Conservation (phyloP, 2,329 filamentous ascomycete species). For the Scytalidium sp. region DNA sequence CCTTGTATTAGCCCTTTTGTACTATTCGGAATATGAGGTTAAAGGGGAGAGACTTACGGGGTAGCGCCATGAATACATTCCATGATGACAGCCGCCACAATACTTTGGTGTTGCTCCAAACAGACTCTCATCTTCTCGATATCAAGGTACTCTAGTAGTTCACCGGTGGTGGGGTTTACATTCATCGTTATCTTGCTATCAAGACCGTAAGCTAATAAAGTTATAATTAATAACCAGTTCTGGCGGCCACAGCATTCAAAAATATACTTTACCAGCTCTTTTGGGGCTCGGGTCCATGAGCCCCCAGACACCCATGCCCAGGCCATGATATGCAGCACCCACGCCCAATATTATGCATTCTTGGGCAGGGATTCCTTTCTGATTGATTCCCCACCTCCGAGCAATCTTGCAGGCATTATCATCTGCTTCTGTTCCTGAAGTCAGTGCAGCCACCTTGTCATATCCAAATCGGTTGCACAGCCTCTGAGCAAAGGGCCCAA, state of each 20-base stretch:
- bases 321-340: conserved; percentile 6
- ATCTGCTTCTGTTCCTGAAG: conserved; percentile 6
- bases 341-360: conserved; percentile 8
- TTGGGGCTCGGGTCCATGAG: conserved; percentile 1
- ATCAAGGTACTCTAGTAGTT: background rate
- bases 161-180: conserved; percentile 2
- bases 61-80: conserved; percentile 2
- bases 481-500: background rate
- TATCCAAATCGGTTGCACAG: conserved; percentile 8
- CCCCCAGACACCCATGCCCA: conserved; percentile 2
- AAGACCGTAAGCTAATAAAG: background rate
- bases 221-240: background rate
- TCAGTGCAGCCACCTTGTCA: conserved; percentile 8
- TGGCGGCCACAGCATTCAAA: no score
- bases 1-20: background rate
- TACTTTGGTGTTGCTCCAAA: background rate
- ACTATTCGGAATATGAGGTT: background rate
- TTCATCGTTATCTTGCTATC: conserved; percentile 1
- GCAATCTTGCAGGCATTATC: conserved; percentile 10
- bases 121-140: conserved; percentile 1
- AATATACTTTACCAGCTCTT: background rate
- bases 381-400: conserved; percentile 7
- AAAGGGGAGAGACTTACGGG: conserved; percentile 1
- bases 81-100: conserved; percentile 3
- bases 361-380: conserved; percentile 4